phyloP scores from a whole-genome alignment of 495 filamentous ascomycete species.

The Talaromyces thailandensis region DNA sequence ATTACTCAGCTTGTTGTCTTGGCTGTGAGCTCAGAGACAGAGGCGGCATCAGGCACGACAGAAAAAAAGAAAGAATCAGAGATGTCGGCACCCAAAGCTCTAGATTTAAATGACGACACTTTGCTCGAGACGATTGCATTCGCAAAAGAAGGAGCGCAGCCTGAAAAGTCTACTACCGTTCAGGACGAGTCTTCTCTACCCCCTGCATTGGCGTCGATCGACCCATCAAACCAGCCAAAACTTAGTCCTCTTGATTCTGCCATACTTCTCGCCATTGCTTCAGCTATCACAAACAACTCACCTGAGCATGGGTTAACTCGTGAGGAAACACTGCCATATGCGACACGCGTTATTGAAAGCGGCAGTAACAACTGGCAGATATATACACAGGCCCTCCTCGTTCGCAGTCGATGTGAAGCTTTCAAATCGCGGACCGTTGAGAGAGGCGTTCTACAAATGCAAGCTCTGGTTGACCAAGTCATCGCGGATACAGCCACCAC shows the following conservation, averaged over 20 bases:
- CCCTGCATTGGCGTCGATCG: constrained; percentile 46
- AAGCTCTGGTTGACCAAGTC: constrained; percentile 93
- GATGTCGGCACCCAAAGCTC: constrained; percentile 45
- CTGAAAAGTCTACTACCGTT: constrained; percentile 27
- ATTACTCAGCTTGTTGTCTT: constrained; percentile 88
- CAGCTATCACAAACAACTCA: constrained; percentile 78
- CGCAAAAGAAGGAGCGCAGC: constrained; percentile 34
- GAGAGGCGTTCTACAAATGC: constrained; percentile 82
- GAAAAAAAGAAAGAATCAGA: constrained; percentile 3
- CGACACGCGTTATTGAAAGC: constrained; percentile 76
- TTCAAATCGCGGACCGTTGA: constrained; percentile 80
- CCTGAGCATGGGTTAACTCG: constrained; percentile 78
- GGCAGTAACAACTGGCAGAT: constrained; percentile 96
- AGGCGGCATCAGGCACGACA: neutral
- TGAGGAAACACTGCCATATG: constrained; percentile 89
- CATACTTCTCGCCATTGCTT: constrained; percentile 72
- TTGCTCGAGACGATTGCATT: constrained; percentile 83
- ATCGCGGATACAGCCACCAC: constrained; percentile 69
- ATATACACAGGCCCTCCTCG: constrained; percentile 85
- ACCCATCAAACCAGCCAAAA: constrained; percentile 73
- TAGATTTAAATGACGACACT: constrained; percentile 87
- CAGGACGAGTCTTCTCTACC: constrained; percentile 51
- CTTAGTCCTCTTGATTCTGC: constrained; percentile 76
- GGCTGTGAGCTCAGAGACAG: constrained; percentile 57
- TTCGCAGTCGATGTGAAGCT: constrained; percentile 82